These are phyloP conservation scores for Yamadazyma membranifaciens DNA, from an alignment of 1,139 yeast genomes.

Conservation along the genomic window DNA sequence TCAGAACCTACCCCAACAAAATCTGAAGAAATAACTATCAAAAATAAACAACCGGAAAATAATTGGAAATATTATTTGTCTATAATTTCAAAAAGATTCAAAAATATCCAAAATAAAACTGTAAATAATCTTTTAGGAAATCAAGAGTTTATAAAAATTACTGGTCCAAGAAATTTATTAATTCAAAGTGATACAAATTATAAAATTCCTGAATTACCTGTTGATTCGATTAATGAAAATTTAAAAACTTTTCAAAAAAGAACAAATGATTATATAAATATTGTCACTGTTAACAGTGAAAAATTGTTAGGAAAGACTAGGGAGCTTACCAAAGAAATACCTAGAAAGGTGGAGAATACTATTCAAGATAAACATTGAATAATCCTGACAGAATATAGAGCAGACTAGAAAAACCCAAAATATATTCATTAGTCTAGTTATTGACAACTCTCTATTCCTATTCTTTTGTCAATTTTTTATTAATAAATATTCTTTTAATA, in stretches of 20 bases:
- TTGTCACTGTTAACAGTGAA: conserved; percentile 9
- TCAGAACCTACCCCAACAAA: neutral
- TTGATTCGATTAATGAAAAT: conserved; percentile 10
- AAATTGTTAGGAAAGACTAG: neutral
- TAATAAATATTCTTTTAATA: too few species aligned
- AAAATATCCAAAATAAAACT: conserved; percentile 4
- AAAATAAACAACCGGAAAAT: neutral
- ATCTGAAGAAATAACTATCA: too few species aligned
- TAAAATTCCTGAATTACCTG: conserved; percentile 15
- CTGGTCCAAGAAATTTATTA: conserved; percentile 57
- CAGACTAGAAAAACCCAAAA: too few species aligned
- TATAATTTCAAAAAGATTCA: neutral
- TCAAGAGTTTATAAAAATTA: conserved; percentile 43
- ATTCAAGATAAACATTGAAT: neutral
- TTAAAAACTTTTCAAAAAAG: conserved; percentile 13
- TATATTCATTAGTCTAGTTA: too few species aligned
- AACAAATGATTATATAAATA: conserved; percentile 43
- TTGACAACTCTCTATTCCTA: too few species aligned
- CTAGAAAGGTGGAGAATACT: neutral
- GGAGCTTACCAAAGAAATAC: conserved; percentile 24
- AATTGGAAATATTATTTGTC: neutral
- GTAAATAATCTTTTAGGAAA: conserved; percentile 28
- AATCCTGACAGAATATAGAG: neutral
- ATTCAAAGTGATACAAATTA: conserved; percentile 38
- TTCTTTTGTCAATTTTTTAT: too few species aligned